These are phyloP conservation scores for Rhododendron henanense DNA, from an alignment of 148 eudicot genomes.

Conservation along the genomic window DNA sequence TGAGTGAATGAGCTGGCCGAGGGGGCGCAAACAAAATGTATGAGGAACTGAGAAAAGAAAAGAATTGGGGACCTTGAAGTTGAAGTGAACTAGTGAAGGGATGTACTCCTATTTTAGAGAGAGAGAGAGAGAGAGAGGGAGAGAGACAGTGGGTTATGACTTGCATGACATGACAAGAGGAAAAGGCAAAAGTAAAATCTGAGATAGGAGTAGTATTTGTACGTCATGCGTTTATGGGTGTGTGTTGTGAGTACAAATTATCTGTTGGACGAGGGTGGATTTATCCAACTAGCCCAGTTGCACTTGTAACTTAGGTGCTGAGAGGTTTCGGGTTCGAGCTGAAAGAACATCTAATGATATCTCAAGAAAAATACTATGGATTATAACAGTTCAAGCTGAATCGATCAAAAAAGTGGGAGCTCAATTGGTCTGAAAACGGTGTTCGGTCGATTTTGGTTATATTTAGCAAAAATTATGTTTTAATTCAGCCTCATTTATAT, in stretches of 20 bases:
- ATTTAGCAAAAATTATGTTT: too few species aligned
- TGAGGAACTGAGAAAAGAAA: neutral
- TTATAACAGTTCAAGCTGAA: too few species aligned
- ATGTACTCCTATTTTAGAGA: neutral
- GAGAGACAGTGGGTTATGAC: neutral
- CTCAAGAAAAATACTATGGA: too few species aligned
- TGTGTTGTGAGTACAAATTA: neutral
- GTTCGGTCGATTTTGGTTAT: too few species aligned
- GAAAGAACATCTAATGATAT: too few species aligned
- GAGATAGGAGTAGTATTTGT: neutral
- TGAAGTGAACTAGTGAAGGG: neutral
- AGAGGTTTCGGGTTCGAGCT: too few species aligned
- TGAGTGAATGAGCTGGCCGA: slow-evolving; percentile 25
- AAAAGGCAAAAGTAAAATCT: neutral
- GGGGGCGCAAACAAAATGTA: slow-evolving; percentile 7
- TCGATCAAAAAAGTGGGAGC: too few species aligned
- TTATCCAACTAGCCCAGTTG: neutral
- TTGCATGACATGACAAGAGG: slow-evolving; percentile 20
- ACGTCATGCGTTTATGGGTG: neutral
- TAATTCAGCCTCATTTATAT: too few species aligned
- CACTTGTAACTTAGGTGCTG: too few species aligned
- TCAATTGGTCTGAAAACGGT: too few species aligned
- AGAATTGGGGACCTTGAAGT: neutral
- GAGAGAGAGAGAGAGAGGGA: neutral
- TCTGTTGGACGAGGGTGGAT: neutral